These are phyloP conservation scores for Stagonosporopsis vannaccii DNA, from an alignment of 2,329 filamentous ascomycete species.

Conservation along the genomic window DNA sequence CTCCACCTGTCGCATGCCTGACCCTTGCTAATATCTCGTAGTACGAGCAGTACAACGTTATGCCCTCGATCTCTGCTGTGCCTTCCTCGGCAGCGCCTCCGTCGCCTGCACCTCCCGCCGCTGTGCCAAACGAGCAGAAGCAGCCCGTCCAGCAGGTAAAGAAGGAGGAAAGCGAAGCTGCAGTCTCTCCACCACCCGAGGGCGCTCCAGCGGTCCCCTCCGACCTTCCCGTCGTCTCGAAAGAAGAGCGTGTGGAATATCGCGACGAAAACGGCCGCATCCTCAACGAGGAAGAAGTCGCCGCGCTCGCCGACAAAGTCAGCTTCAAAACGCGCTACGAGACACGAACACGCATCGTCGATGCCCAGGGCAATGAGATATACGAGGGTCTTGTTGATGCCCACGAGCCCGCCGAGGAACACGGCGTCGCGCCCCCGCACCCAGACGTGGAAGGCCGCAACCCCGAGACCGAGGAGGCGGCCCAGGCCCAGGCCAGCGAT, in stretches of 20 bases:
- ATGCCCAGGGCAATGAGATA: constrained; percentile 82
- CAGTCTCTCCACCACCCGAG: constrained; percentile 41
- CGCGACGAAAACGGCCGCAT: constrained; percentile 93
- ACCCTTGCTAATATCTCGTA: constrained; percentile 20
- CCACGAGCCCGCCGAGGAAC: constrained; percentile 39
- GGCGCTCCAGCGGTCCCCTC: constrained; percentile 31
- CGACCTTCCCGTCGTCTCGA: constrained; percentile 53
- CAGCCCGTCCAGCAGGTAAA: constrained; percentile 25
- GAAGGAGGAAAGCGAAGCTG: constrained; percentile 36
- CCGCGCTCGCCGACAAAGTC: constrained; percentile 86
- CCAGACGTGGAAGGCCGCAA: constrained; percentile 65
- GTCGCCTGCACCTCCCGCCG: constrained; percentile 28
- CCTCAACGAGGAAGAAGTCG: constrained; percentile 82
- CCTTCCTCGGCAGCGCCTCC: constrained; percentile 38
- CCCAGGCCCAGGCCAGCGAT: constrained; percentile 49
- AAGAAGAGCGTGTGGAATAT: constrained; percentile 89
- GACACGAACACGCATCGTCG: constrained; percentile 86
- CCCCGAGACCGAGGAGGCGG: constrained; percentile 60
- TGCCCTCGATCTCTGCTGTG: constrained; percentile 31
- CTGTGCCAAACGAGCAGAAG: constrained; percentile 22
- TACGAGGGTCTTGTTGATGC: constrained; percentile 52
- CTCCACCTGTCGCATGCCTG: constrained; percentile 22
- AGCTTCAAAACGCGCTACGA: constrained; percentile 96
- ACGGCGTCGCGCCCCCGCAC: constrained; percentile 59
- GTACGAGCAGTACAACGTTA: constrained; percentile 43